Conservation (phyloP, 768 basidiomycete species). For the Tulasnella sp. region DNA sequence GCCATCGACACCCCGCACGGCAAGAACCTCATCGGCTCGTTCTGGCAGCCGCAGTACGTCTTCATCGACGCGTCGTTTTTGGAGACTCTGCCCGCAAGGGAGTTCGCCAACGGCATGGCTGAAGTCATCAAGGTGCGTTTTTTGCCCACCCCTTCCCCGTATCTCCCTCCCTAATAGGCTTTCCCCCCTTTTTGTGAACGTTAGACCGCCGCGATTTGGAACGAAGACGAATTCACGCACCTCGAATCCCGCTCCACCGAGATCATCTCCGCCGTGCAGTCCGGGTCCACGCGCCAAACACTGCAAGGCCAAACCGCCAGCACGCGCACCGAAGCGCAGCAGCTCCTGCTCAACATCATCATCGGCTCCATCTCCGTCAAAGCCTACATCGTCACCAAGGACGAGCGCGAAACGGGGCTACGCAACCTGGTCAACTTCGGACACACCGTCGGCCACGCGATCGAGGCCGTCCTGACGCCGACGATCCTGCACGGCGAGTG, state of each 20-base stretch:
- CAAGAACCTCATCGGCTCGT: constrained; percentile 97
- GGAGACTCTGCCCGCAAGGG: constrained; percentile 86
- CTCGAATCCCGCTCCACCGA: constrained; percentile 85
- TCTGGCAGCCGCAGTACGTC: constrained; percentile 97
- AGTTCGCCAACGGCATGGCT: constrained; percentile 99
- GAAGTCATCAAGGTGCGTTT: constrained; percentile 93
- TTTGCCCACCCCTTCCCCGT: neutral
- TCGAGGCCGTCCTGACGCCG: constrained; percentile 94
- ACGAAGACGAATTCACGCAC: constrained; percentile 82
- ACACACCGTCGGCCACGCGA: constrained; percentile 97
- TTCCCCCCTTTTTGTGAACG: constrained; percentile 43
- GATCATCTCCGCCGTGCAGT: constrained; percentile 80
- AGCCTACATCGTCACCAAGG: constrained; percentile 94
- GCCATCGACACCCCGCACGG: constrained; percentile 99
- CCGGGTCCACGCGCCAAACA: constrained; percentile 46
- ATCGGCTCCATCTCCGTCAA: constrained; percentile 93
- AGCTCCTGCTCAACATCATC: constrained; percentile 87
- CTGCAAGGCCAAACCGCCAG: constrained; percentile 60
- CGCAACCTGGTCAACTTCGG: constrained; percentile 99
- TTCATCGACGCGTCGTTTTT: constrained; percentile 98
- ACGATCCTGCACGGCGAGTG: constrained; percentile 96
- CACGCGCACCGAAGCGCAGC: constrained; percentile 77
- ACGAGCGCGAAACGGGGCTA: constrained; percentile 94
- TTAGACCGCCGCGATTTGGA: constrained; percentile 97
- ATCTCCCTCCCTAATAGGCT: neutral